Conservation (phyloP, 441 rosid species). For the Pelargonium australe region DNA sequence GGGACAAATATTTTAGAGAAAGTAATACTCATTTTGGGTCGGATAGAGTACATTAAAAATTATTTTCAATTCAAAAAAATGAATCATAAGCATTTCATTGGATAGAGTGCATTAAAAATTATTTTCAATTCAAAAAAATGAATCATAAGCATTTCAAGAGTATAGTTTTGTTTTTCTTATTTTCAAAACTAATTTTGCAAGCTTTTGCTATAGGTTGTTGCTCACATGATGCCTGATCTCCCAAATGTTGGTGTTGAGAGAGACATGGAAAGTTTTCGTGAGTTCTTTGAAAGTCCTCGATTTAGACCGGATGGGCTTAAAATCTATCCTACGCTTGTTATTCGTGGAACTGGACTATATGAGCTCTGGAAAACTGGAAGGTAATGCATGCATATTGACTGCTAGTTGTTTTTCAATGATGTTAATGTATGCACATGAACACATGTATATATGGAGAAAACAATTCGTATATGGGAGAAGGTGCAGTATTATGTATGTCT, state of each 20-base stretch:
- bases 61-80: background rate
- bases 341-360: slow-evolving; percentile 97
- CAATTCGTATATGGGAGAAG: background rate
- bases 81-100: slow-evolving; percentile 1
- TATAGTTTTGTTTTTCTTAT: slow-evolving; percentile 10
- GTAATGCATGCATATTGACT: slow-evolving; percentile 23
- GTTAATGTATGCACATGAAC: background rate
- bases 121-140: background rate
- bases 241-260: slow-evolving; percentile 98
- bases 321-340: slow-evolving; percentile 97
- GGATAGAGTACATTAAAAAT: no score
- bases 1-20: no score
- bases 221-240: slow-evolving; percentile 99
- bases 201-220: slow-evolving; percentile 67
- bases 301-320: slow-evolving; percentile 98
- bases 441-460: background rate
- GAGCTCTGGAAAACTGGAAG: slow-evolving; percentile 99
- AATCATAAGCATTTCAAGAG: slow-evolving; percentile 11
- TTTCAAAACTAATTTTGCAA: slow-evolving; percentile 14
- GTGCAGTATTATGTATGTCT: background rate
- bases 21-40: no score
- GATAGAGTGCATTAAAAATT: no score
- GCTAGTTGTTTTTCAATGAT: background rate
- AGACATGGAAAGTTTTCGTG: slow-evolving; percentile 91
- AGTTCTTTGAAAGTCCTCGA: slow-evolving; percentile 90